Conservation (phyloP, 148 eudicot species). For the Fagopyrum homotropicum region DNA sequence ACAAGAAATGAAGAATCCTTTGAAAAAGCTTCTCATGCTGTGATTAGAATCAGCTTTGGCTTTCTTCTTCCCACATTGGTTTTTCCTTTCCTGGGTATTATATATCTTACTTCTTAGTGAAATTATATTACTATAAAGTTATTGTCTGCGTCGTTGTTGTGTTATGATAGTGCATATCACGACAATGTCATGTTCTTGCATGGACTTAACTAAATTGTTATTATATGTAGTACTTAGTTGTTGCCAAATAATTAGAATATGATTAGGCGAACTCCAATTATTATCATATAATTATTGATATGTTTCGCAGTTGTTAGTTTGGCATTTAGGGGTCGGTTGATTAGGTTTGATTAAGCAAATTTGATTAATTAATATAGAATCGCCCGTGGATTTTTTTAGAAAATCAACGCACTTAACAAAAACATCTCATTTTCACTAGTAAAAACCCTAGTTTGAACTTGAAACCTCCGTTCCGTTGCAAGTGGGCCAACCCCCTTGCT, state of each 20-base stretch:
- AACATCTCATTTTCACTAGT: too few relatives aligned
- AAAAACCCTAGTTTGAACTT: too few relatives aligned
- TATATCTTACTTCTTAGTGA: too few relatives aligned
- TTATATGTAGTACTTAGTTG: background rate
- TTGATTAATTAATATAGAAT: too few relatives aligned
- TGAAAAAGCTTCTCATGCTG: background rate
- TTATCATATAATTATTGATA: background rate
- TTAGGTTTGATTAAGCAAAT: conserved; percentile 1
- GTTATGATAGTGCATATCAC: conserved; percentile 2
- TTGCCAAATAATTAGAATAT: background rate
- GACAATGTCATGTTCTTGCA: conserved; percentile 5
- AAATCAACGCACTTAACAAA: too few relatives aligned
- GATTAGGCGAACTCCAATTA: background rate
- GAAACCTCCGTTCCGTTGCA: too few relatives aligned
- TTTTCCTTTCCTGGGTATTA: background rate
- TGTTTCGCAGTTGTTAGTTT: background rate
- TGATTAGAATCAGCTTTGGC: background rate
- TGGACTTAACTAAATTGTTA: background rate
- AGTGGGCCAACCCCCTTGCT: too few relatives aligned
- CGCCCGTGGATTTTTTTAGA: too few relatives aligned
- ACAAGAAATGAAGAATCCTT: background rate
- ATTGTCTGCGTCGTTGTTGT: background rate
- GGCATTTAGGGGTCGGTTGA: background rate
- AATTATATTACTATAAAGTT: background rate
- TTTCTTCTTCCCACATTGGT: background rate